Evolutionary conservation across 2,329 filamentous ascomycete genomes (phyloP).

Genomic region (Talaromyces atroroseus): DNA sequence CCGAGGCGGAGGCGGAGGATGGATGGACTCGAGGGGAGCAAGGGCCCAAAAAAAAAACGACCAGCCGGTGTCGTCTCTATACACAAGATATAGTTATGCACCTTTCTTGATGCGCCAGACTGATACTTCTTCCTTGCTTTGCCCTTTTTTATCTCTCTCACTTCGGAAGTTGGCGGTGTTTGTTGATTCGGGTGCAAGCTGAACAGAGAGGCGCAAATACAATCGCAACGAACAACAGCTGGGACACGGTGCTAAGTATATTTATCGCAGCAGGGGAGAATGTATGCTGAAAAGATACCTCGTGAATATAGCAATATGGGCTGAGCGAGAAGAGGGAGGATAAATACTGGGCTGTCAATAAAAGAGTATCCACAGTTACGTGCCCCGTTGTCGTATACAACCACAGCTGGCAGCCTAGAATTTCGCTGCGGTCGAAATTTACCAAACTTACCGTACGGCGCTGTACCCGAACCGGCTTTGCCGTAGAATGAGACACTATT

Average conservation of each 20-base stretch:
- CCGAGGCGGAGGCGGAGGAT: neutral
- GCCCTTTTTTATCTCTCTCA: neutral
- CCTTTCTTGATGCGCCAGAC: neutral
- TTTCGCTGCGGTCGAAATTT: neutral
- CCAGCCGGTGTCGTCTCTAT: neutral
- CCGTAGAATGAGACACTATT: neutral
- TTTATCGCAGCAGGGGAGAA: neutral
- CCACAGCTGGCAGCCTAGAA: neutral
- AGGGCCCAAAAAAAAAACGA: neutral
- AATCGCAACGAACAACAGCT: neutral
- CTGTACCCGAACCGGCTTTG: neutral
- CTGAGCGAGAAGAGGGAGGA: neutral
- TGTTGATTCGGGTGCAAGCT: slow-evolving; percentile 1
- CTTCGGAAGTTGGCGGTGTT: neutral
- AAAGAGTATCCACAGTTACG: neutral
- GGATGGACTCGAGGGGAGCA: neutral
- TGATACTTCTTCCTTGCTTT: neutral
- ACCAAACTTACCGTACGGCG: neutral
- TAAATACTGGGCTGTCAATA: neutral
- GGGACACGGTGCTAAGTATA: neutral
- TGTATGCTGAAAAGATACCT: neutral
- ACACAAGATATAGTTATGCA: neutral
- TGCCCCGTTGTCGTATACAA: neutral
- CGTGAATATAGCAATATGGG: neutral
- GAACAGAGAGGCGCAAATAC: neutral